Base-by-base conservation (phyloP, 2,329 filamentous ascomycete species). In the Colletotrichum abscissum region DNA sequence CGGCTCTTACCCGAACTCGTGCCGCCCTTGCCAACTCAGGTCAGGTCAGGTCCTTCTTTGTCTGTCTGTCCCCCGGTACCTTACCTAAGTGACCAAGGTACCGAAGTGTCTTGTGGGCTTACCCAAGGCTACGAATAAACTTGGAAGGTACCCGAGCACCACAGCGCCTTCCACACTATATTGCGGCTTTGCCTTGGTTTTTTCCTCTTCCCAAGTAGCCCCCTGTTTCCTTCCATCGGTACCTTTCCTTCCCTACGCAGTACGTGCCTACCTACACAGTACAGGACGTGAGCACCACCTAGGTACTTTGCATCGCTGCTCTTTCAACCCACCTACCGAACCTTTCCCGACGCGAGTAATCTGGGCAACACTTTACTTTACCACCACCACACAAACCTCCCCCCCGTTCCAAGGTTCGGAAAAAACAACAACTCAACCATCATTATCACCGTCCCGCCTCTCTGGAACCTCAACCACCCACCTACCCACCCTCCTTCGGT, bases 1-100 rank as follows among this genome's bases (percentile, higher is more conserved):
- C 58, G 64, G 64, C 58, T 72, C 64, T 63, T 69, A 69, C 30
- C 69, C 69, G 69, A 72, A 69, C 57, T 42, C 30, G 38, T 49
- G 57, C 69, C 64, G 69, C 49, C 35, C 49, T 38, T 28, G 38
- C 54, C 26, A 22, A 55, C n/a, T 42, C 38, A 42, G 38, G 38
- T 42, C 38, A 42, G 38, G 38, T 8, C 38, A 42, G 38, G 16
- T 42, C 64, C 22, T 24, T 49, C 58, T 22, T 49, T 30, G 26
- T 42, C 49, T 46, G n/a, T 42, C 33, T 35, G 33, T 42, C 5
- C 38, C 38, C 38, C 38, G 38, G 38, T 26, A 28, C 19, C 42
- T 49, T 49, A 49, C 19, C 42, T 49, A 49, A 49, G 19, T 19
- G 1, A 19, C 8, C 42, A 42, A 42, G 38, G 38, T 42, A 42